These are phyloP conservation scores for Coniferiporia weirii DNA, from an alignment of 1,284 basidiomycete genomes.

Conservation along the genomic window DNA sequence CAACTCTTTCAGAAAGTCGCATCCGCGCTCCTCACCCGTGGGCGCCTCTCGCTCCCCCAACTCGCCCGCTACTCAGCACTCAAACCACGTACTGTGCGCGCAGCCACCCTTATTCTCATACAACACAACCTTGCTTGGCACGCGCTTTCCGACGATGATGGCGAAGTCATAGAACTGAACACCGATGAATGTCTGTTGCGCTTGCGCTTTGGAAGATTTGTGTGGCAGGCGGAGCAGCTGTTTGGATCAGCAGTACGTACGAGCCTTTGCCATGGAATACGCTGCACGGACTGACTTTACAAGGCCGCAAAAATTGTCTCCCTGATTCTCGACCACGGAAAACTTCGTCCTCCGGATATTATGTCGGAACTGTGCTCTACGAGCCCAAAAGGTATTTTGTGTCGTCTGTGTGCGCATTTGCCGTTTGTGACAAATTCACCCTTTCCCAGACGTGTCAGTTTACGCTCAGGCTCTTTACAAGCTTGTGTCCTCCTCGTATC, in stretches of 20 bases:
- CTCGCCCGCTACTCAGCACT: constrained; percentile 66
- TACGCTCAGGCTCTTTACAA: constrained; percentile 59
- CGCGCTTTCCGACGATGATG: constrained; percentile 66
- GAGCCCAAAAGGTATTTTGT: constrained; percentile 52
- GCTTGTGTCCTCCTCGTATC: constrained; percentile 58
- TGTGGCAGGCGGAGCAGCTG: constrained; percentile 66
- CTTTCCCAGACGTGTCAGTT: constrained; percentile 39
- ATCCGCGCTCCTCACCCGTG: constrained; percentile 77
- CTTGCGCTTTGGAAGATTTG: constrained; percentile 73
- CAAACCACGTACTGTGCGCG: constrained; percentile 64
- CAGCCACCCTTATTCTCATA: constrained; percentile 76
- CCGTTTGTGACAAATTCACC: background rate
- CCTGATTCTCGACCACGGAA: constrained; percentile 79
- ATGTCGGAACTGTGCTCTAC: constrained; percentile 46
- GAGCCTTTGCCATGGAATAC: background rate
- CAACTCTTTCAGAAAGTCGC: constrained; percentile 59
- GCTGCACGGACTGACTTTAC: background rate
- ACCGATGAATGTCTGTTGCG: constrained; percentile 74
- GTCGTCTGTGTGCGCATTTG: background rate
- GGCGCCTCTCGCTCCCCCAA: constrained; percentile 71
- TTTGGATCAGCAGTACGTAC: constrained; percentile 65
- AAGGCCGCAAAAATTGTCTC: constrained; percentile 75
- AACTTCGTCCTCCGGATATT: constrained; percentile 74
- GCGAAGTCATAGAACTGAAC: constrained; percentile 76
- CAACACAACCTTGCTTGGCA: constrained; percentile 93